Evolutionary conservation across 495 filamentous ascomycete species (phyloP), one percentile per base, ranked within the genome.

Genomic region (Bathelium albidoporum): DNA sequence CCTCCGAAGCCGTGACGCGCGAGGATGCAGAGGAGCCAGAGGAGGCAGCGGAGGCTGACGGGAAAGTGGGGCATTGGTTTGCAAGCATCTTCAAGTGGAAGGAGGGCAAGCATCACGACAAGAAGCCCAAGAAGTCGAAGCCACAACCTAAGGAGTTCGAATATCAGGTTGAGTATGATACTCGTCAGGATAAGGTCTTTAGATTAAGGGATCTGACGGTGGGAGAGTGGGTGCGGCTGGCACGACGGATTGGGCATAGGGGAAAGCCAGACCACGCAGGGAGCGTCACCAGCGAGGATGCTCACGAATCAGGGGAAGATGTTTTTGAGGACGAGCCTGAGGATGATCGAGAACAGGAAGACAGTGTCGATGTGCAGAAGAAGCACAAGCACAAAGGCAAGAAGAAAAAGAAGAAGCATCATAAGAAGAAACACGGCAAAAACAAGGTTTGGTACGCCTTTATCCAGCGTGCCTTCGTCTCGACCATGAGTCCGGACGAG

Each of bases 161-260:
- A 31, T 99, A 81, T 71, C 81, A 96, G 69, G 77, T 97, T 49
- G 93, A 96, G 74, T 97, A 99, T 71, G 81, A 85, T 69, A 96
- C 90, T 0, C 84, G 79, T 55, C 77, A 83, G 31, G 95, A 96
- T 71, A 79, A 85, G 41, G 72, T 87, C 1, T 97, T 89, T 70
- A 81, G 80, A 63, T 75, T 97, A 73, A 77, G 83, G 52, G 94
- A 97, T 69, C 75, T 99, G 73, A 97, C 91, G 1, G 90, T 96
- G 58, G 82, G 81, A 62, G 95, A 83, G 69, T 89, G 88, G 67
- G 77, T 97, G 44, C 76, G 87, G 34, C 80, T 99, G 20, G 94
- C 94, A 2, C 79, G 81, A 32, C 78, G 87, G 58, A 96, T 97
- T 62, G 91, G 87, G 22, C 75, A 84, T 61, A 79, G 77, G 52